Evolutionary conservation across 169 alveolate species (phyloP), one percentile per base, ranked within the genome.

Genomic region (Cytauxzoon felis): DNA sequence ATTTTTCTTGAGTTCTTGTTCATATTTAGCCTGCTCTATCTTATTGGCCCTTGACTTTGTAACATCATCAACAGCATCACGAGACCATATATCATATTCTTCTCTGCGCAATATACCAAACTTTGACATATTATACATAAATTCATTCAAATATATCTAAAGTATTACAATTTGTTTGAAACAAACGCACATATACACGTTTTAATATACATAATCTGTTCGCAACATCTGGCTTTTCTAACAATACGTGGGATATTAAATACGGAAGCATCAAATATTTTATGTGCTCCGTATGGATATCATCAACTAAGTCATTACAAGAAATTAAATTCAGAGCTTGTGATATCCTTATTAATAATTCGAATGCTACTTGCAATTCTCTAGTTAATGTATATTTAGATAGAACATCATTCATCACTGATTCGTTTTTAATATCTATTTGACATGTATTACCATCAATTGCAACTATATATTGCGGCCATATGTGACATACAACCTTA

Each of bases 211-310:
- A 21, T 27, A 66, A 18, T 27, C 83, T 41, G 18, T 73, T 41
- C 34, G 3, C 1, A 47, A 73, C 1, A 32, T 62, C 78, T 3
- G 83, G 83, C 53, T 61, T 73, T 36, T 73, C 78, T 3, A 73
- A 0, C 30, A 45, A 13, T 9, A 73, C 78, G 45, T 61, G 78
- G n/a, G 78, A 51, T 13, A 45, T 21, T 34, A 73, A 34, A 29
- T 52, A 73, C 0, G 83, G 83, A 50, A 73, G 64, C 76, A 73
- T 62, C 1, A 73, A 66, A 47, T 59, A 73, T 18, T 73, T 73
- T 48, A 73, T 19, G 26, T 58, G 6, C n/a, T 73, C 83, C 13
- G 78, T 62, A 45, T 73, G 83, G 11, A 73, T 34, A 32, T 73
- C 83, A 2, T 6, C 79, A 16, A 73, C 3, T 13, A 45, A 47